phyloP scores from a whole-genome alignment of 192 early-diverging fungal species.

The Podila epicladia region DNA sequence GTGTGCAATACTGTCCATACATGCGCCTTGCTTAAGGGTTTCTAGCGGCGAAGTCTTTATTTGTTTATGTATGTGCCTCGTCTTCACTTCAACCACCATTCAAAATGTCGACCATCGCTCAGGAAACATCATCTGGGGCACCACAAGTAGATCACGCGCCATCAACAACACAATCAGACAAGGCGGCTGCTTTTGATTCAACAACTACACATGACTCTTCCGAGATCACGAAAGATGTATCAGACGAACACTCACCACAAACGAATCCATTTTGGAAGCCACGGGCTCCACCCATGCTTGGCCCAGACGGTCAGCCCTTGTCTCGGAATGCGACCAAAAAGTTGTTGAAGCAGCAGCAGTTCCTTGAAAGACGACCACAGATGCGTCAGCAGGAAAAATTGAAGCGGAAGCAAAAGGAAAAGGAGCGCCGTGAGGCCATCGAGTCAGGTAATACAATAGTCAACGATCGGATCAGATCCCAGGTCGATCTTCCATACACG shows the following conservation, averaged over 20 bases:
- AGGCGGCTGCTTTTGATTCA: background rate
- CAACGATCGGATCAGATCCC: background rate
- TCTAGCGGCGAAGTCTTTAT: too few relatives aligned
- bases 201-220: background rate
- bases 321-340: slow-evolving; percentile 83
- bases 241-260: background rate
- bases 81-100: too few relatives aligned
- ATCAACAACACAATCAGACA: too few relatives aligned
- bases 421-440: slow-evolving; percentile 60
- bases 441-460: slow-evolving; percentile 31
- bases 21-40: too few relatives aligned
- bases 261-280: slow-evolving; percentile 49
- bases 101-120: too few relatives aligned
- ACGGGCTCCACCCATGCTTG: slow-evolving; percentile 36
- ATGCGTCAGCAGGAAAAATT: slow-evolving; percentile 58
- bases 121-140: too few relatives aligned
- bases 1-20: too few relatives aligned
- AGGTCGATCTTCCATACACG: slow-evolving; percentile 4
- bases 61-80: too few relatives aligned
- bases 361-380: slow-evolving; percentile 55
- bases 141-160: too few relatives aligned
- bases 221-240: background rate
- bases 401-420: slow-evolving; percentile 57
- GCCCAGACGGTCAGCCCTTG: slow-evolving; percentile 51
- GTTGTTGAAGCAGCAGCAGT: slow-evolving; percentile 69